A percentile compares a stretch with the other conserved stretches of the same genome.
Conservation (phyloP, 805 yeast genomes). For the Candida hungchunana region DNA sequence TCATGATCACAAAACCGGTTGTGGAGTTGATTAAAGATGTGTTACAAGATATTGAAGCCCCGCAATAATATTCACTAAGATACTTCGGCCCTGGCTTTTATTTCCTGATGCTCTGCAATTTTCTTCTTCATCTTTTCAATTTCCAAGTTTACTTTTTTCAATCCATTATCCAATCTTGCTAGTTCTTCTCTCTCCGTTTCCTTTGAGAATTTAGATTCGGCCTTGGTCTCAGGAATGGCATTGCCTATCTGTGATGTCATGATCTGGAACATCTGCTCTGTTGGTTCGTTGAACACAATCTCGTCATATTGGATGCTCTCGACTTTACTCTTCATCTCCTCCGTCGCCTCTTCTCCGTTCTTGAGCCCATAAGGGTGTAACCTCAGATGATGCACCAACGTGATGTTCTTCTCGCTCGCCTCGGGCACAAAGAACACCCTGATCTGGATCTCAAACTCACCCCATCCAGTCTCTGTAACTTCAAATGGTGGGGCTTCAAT, state of each 20-base stretch:
- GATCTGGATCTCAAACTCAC: conserved; percentile 91
- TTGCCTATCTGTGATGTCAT: conserved; percentile 67
- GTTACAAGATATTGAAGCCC: conserved; percentile 20
- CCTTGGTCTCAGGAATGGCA: conserved; percentile 39
- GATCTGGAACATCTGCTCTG: conserved; percentile 78
- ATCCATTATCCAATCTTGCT: conserved; percentile 47
- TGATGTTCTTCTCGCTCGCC: conserved; percentile 82
- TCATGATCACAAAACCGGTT: conserved; percentile 10
- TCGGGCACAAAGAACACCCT: conserved; percentile 84
- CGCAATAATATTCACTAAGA: too few relatives aligned
- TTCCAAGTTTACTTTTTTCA: conserved; percentile 40
- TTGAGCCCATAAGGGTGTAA: conserved; percentile 74
- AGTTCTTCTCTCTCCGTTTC: conserved; percentile 65
- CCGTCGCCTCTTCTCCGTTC: conserved; percentile 28
- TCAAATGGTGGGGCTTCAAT: conserved; percentile 90
- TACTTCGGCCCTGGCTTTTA: too few relatives aligned
- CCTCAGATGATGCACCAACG: conserved; percentile 83
- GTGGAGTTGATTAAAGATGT: conserved; percentile 18
- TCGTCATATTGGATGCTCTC: conserved; percentile 77
- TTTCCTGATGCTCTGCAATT: conserved; percentile 27
- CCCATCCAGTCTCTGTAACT: conserved; percentile 98
- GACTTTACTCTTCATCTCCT: conserved; percentile 36
- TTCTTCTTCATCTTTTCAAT: conserved; percentile 38
- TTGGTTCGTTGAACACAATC: conserved; percentile 91
- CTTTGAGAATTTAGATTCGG: conserved; percentile 37